Evolutionary conservation across 129 eudicot species (phyloP).

Genomic region (Helichrysum umbraculigerum): DNA sequence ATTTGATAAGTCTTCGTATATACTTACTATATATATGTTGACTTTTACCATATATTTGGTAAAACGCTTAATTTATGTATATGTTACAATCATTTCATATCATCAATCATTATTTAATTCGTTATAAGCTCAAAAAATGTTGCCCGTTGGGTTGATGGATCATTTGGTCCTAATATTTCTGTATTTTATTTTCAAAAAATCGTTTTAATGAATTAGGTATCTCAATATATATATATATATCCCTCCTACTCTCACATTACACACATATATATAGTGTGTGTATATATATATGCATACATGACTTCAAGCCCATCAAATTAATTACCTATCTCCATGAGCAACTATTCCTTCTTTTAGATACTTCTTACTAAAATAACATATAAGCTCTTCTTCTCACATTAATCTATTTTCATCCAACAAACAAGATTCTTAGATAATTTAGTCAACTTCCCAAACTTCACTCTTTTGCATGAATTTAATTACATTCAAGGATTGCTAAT

Average conservation of each 20-base stretch:
- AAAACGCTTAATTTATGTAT: too few species aligned
- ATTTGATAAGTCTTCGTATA: too few species aligned
- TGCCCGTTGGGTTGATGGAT: too few species aligned
- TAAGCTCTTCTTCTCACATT: constrained; percentile 1
- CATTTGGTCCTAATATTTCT: background rate
- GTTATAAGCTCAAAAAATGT: too few species aligned
- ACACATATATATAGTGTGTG: too few species aligned
- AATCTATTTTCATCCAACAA: constrained; percentile 3
- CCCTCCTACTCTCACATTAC: too few species aligned
- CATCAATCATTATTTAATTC: too few species aligned
- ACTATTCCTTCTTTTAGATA: constrained; percentile 4
- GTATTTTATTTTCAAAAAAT: background rate
- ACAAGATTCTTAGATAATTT: background rate
- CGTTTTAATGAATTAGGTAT: background rate
- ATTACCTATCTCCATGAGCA: constrained; percentile 1
- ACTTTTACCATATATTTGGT: too few species aligned
- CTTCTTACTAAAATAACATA: background rate
- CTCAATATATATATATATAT: background rate
- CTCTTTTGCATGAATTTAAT: constrained; percentile 27
- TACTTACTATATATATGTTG: too few species aligned
- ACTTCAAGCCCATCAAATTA: background rate
- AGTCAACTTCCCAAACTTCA: constrained; percentile 17
- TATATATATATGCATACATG: background rate
- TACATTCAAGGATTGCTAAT: constrained; percentile 19
- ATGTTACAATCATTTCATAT: too few species aligned